phyloP scores from a whole-genome alignment of 257 asterid species.

The Solanum arcanum region DNA sequence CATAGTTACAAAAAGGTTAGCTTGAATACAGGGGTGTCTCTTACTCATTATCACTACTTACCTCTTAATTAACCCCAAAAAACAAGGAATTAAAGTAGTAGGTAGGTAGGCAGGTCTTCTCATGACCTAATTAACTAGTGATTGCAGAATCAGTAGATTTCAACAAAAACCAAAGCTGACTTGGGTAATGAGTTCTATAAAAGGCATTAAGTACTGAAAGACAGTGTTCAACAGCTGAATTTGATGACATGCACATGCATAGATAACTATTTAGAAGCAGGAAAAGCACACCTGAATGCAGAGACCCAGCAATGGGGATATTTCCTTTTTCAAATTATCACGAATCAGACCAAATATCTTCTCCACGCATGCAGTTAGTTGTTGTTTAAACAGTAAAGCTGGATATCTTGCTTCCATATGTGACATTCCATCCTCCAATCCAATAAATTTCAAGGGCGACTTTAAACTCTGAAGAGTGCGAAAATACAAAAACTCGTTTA shows the following conservation, averaged over 20 bases:
- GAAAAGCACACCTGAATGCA: constrained; percentile 77
- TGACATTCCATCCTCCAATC: constrained; percentile 68
- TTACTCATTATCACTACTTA: background rate
- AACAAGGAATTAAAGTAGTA: background rate
- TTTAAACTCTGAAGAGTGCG: constrained; percentile 44
- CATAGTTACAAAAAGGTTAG: background rate
- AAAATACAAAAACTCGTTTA: background rate
- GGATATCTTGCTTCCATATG: constrained; percentile 95
- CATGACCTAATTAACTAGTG: background rate
- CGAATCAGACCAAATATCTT: constrained; percentile 93
- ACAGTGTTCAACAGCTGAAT: background rate
- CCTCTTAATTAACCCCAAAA: background rate
- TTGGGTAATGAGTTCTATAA: background rate
- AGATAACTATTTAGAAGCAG: background rate
- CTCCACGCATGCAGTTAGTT: constrained; percentile 90
- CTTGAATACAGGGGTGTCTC: background rate
- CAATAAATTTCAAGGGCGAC: constrained; percentile 55
- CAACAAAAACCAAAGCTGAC: background rate
- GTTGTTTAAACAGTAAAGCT: constrained; percentile 83
- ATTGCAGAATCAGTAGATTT: background rate
- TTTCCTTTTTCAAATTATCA: constrained; percentile 97
- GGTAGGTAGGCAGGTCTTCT: background rate
- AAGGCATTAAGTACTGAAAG: background rate
- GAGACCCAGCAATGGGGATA: constrained; percentile 69
- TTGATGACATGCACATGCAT: background rate